Base-by-base conservation (phyloP, 768 basidiomycete genomes). In the Chalciporus piperatus region DNA sequence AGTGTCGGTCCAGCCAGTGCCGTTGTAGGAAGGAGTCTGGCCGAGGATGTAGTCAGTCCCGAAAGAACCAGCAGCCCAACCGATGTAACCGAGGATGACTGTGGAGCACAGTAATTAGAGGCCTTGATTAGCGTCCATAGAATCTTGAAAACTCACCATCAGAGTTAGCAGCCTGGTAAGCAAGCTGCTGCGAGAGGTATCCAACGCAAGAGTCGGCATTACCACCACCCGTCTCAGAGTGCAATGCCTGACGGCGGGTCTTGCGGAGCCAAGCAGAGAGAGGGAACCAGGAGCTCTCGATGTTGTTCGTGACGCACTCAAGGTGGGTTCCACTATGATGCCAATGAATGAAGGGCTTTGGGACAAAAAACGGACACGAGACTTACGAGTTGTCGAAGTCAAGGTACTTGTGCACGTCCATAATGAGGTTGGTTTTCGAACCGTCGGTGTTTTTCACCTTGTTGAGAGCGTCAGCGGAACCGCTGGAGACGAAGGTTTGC, bases 331-430 rank as follows among this genome's bases (percentile, higher is more conserved):
- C 76, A 23, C 64, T 74, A 56, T 10, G 19, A 22, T 64, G 3
- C 23, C 10, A 6, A 11, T 44, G 13, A 54, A 35, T 38, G 0
- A 45, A 23, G 9, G 39, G 19, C 19, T 6, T n/a, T 16, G 2
- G 1, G 27, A 42, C 22, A 33, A 8, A 20, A 46, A 30, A 44
- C 2, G 3, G 20, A 17, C 44, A 60, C 61, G 30, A 50, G 22
- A 50, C 73, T 65, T 60, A 76, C 50, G 74, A 79, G 60, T 75
- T 77, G 57, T 83, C 80, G 14, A 58, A 68, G 63, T 84, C 82
- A 43, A 81, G 75, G 66, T 83, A 84, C 60, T 81, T 78, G 73
- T 84, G 83, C 3, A 83, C 81, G 57, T 85, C 83, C 58, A 84
- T 76, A 51, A 84, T 67, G 38, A 84, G 72, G 59, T 72, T 71